Conservation (phyloP, 192 early-diverging fungal species). For the Coemansia sp. region DNA sequence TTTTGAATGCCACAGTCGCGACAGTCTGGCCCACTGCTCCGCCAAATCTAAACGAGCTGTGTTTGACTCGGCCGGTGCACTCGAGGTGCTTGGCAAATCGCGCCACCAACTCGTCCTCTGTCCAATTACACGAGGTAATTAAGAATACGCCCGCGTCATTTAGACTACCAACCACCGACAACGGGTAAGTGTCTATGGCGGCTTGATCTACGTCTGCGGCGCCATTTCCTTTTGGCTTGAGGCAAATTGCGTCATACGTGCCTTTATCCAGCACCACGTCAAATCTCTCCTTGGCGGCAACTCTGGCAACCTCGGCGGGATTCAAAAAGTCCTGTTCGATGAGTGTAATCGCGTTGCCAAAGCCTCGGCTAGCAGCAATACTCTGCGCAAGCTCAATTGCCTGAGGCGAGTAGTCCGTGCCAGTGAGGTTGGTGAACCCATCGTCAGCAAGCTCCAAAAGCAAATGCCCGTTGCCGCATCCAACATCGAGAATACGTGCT, state of each 20-base stretch:
- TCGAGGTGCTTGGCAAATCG: conserved; percentile 53
- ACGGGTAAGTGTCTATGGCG: conserved; percentile 54
- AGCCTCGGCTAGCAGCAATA: conserved; percentile 53
- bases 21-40: conserved; percentile 85
- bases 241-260: conserved; percentile 87
- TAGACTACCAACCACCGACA: conserved; percentile 60
- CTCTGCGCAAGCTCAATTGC: conserved; percentile 69
- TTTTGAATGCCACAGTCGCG: conserved; percentile 72
- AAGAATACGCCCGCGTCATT: conserved; percentile 58
- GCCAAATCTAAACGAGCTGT: conserved; percentile 85
- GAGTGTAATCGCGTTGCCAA: conserved; percentile 51
- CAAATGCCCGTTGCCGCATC: conserved; percentile 91
- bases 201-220: conserved; percentile 45
- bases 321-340: conserved; percentile 58
- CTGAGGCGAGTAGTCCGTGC: conserved; percentile 80
- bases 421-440: conserved; percentile 67
- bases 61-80: conserved; percentile 67
- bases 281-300: conserved; percentile 24
- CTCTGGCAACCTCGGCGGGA: conserved; percentile 37
- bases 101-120: conserved; percentile 74
- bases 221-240: conserved; percentile 54
- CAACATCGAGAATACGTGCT: conserved; percentile 70
- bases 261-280: conserved; percentile 86
- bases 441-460: conserved; percentile 66
- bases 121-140: conserved; percentile 95